Percentiles rank a stretch among this genome's conserved stretches.
These are phyloP conservation scores for Tylopilus sp. DNA, from an alignment of 1,284 basidiomycete species.

Conservation along the genomic window DNA sequence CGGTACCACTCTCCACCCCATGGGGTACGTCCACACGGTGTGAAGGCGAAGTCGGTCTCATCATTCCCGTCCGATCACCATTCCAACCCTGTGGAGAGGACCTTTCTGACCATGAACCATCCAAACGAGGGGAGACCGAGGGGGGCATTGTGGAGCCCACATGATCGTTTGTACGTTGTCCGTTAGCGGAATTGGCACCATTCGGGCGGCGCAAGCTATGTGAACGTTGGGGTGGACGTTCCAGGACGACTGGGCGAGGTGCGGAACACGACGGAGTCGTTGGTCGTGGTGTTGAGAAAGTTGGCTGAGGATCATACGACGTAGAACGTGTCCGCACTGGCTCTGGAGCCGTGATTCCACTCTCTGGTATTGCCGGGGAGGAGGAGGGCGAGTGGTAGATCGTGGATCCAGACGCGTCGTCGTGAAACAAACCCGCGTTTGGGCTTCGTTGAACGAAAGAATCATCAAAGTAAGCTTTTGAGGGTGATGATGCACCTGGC, in stretches of 20 bases:
- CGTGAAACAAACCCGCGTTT: conserved; percentile 22
- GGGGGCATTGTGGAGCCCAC: conserved; percentile 9
- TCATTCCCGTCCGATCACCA: conserved; percentile 32
- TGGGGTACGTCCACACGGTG: conserved; percentile 64
- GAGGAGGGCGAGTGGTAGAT: conserved; percentile 32
- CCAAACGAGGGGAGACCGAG: conserved; percentile 9
- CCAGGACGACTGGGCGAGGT: conserved; percentile 23
- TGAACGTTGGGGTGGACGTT: conserved; percentile 26
- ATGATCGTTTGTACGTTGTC: conserved; percentile 8
- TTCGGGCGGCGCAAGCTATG: conserved; percentile 21
- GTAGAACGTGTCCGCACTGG: conserved; percentile 19
- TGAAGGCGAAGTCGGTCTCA: conserved; percentile 51
- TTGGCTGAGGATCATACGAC: conserved; percentile 21
- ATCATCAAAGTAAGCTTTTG: conserved; percentile 16
- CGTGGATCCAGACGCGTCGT: conserved; percentile 29
- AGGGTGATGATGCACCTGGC: conserved; percentile 19
- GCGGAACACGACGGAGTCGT: conserved; percentile 16
- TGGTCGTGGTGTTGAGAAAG: conserved; percentile 8
- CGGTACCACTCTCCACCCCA: conserved; percentile 67
- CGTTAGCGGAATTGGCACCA: conserved; percentile 1
- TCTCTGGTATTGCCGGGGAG: conserved; percentile 28
- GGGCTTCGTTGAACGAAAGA: conserved; percentile 18
- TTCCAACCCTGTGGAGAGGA: conserved; percentile 21
- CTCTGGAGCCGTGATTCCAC: conserved; percentile 20
- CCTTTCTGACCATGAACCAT: conserved; percentile 17